Percentiles rank a stretch among this genome's conserved stretches.
phyloP scores from a whole-genome alignment of 2,329 filamentous ascomycete species.

The Tolypocladium tropicale region DNA sequence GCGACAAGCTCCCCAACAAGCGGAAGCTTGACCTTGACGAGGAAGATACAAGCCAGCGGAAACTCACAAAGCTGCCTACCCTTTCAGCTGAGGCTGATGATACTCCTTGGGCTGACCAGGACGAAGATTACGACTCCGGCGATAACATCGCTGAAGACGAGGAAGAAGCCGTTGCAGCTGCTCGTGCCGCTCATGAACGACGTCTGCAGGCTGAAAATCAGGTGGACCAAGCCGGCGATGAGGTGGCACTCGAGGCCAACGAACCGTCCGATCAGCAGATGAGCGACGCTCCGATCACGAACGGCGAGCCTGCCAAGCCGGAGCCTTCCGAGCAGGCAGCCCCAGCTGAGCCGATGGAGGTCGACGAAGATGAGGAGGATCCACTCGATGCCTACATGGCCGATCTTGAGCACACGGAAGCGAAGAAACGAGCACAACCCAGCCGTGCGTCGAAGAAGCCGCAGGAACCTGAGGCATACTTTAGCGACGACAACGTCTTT shows the following conservation, averaged over 20 bases:
- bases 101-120: constrained; percentile 50
- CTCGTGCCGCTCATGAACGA: constrained; percentile 74
- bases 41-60: constrained; percentile 76
- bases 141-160: constrained; percentile 74
- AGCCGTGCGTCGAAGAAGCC: constrained; percentile 35
- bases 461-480: constrained; percentile 73
- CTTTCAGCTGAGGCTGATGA: constrained; percentile 56
- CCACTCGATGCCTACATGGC: constrained; percentile 98
- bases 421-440: constrained; percentile 24
- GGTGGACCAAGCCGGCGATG: constrained; percentile 35
- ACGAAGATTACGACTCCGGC: constrained; percentile 60
- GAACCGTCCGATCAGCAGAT: constrained; percentile 10
- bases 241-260: constrained; percentile 13
- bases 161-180: constrained; percentile 78
- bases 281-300: constrained; percentile 12
- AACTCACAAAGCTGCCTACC: constrained; percentile 81
- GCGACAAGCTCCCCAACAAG: constrained; percentile 57
- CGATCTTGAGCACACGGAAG: constrained; percentile 46
- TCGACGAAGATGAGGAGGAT: constrained; percentile 62
- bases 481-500: constrained; percentile 65
- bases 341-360: constrained; percentile 40
- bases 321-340: constrained; percentile 5
- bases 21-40: constrained; percentile 78
- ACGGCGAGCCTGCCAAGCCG: constrained; percentile 3
- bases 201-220: constrained; percentile 46